Evolutionary conservation across 1,139 yeast genomes (phyloP), one percentile per base, ranked within the genome.

Genomic region (Waltiozyma sp.): DNA sequence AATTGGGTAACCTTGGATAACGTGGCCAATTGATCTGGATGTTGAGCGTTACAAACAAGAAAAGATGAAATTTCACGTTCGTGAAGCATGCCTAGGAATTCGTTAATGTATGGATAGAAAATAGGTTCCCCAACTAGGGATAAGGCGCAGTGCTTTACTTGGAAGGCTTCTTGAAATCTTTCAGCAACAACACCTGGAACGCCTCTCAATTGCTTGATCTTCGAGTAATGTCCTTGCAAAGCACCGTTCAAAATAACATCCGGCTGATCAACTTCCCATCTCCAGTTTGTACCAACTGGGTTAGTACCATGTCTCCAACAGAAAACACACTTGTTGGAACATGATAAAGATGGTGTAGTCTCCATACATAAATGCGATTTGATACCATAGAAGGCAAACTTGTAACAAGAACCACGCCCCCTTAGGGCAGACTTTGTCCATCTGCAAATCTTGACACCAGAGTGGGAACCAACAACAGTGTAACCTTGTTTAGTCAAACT

Each of bases 251-350:
- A 61, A 42, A 88, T 86, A 48, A 70, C 79, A 54, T 85, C 91
- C 0, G 96, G 96, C 19, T 83, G 80, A 61, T 88, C 96, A 23
- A 87, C 83, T 56, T 86, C 91, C 96, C 96, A 88, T 57, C 96
- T 72, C 96, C 96, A 88, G 54, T 82, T 82, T 39, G 94, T 88
- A 24, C 96, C 96, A 1, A 89, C 96, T 0, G 97, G 97, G 56
- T 88, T 89, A 3, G 96, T 88, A 40, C 96, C 96, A 59, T 89
- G 96, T 59, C 97, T 74, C 97, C 97, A 88, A 64, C 97, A 88
- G 59, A 88, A 88, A 3, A 88, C 96, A 70, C 97, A 88, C 61
- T 88, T 88, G 59, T 88, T 88, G 10, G 96, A 86, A 61, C 97
- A 88, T 6, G 96, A 91, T 46, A 88, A 68, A 2, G 95, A 82